Conservation (phyloP, 352 stramenopile genomes). For the Aphanomyces invadans region DNA sequence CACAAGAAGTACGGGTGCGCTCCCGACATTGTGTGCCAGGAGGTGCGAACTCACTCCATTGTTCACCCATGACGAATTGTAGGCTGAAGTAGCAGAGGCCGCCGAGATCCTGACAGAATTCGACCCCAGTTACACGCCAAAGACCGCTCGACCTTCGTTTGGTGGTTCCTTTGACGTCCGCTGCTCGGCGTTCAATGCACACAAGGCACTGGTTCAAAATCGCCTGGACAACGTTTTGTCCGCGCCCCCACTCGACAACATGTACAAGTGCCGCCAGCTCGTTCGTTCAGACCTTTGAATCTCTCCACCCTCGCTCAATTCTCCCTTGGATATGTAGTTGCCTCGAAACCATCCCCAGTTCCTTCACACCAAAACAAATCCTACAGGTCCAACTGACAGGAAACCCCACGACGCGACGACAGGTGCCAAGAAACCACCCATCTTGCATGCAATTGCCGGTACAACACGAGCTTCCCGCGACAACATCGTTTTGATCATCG, state of each 20-base stretch:
- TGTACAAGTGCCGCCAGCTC: slow-evolving; percentile 77
- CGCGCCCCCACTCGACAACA: slow-evolving; percentile 70
- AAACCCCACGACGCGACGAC: slow-evolving; percentile 9
- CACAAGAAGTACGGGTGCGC: slow-evolving; percentile 61
- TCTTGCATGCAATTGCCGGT: slow-evolving; percentile 58
- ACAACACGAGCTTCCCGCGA: no score
- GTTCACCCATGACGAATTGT: no score
- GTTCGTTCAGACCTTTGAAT: slow-evolving; percentile 30
- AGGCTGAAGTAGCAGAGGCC: no score
- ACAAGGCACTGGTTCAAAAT: slow-evolving; percentile 36
- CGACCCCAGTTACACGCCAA: slow-evolving; percentile 33
- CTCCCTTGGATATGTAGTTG: no score
- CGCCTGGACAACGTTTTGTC: slow-evolving; percentile 29
- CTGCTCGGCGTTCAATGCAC: slow-evolving; percentile 43
- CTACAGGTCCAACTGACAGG: slow-evolving; percentile 25
- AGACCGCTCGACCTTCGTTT: slow-evolving; percentile 19
- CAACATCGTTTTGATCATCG: no score
- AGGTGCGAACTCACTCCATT: no score
- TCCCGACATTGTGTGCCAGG: not conserved
- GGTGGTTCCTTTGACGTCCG: slow-evolving; percentile 43
- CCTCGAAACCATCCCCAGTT: slow-evolving; percentile 49
- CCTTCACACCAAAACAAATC: slow-evolving; percentile 25
- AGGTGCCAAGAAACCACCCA: slow-evolving; percentile 28
- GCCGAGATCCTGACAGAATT: no score
- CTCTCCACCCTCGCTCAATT: no score